Evolutionary conservation across 768 basidiomycete genomes (phyloP).

Genomic region (Pleurotus salmoneostramineus): DNA sequence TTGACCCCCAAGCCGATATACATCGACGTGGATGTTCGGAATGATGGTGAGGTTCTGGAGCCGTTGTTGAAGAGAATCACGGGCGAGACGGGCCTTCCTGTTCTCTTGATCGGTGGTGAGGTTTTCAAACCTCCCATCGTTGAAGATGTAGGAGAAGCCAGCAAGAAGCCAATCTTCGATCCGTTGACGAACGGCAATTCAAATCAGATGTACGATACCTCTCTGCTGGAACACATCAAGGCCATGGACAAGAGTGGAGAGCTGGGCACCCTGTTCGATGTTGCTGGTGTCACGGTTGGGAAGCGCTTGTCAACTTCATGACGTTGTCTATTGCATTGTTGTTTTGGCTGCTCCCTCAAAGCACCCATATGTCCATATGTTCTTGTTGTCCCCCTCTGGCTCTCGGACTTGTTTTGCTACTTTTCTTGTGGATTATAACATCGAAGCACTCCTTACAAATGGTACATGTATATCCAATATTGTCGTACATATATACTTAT

Average conservation of each 20-base stretch:
- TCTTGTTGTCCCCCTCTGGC: no score
- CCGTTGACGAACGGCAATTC: neutral
- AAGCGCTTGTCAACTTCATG: neutral
- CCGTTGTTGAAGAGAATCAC: constrained; percentile 68
- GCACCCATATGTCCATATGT: no score
- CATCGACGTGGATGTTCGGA: constrained; percentile 70
- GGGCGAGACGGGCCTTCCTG: constrained; percentile 49
- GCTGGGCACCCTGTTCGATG: neutral
- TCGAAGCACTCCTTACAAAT: no score
- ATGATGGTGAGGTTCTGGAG: constrained; percentile 60
- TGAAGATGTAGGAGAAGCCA: neutral
- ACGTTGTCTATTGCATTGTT: no score
- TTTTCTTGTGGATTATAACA: no score
- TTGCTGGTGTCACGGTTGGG: neutral
- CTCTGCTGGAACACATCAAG: constrained; percentile 2
- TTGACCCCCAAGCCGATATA: constrained; percentile 61
- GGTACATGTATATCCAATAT: no score
- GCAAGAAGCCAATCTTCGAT: neutral
- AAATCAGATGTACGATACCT: neutral
- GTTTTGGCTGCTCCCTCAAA: no score
- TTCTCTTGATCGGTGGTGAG: constrained; percentile 67
- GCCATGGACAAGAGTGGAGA: neutral
- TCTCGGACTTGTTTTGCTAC: no score
- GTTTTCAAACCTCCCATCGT: constrained; percentile 18
- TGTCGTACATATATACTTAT: no score